Base-by-base conservation (phyloP, 2,329 filamentous ascomycete species). In the Xylaria hypoxylon region DNA sequence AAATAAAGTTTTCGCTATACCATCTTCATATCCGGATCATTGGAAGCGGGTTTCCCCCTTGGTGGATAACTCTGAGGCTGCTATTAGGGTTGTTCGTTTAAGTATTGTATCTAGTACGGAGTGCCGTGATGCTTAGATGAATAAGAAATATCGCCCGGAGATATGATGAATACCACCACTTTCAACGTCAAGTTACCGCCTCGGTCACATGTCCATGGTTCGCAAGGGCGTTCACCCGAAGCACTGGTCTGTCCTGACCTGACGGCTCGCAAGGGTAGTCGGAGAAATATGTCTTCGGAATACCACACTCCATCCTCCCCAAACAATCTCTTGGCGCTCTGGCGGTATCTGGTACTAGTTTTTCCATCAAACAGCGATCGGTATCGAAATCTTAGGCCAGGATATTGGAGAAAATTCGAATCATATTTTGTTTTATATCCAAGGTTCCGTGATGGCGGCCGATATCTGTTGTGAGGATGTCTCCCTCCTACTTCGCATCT, bases 281-380 rank as follows among this genome's bases (percentile, higher is more conserved):
- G 50, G 50, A 22, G n/a, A 57, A 28, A 44, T 7, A 24, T 40
- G 26, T 44, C 26, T 56, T 60, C 66, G 66, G 66, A 68, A 63
- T 68, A 52, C 53, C 26, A 68, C 47, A 59, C 62, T 68, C 62
- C 62, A 68, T 68, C 33, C 42, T 31, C 40, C 56, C 55, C 56
- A 67, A 55, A 53, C 28, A 5, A 42, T 57, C 17, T n/a, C 65
- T 64, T 64, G 65, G 60, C 65, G 2, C 51, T 33, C 56, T 40
- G 56, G 57, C 45, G 31, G 44, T 55, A 15, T 13, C 19, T 58
- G 22, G 28, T 17, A 38, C 17, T 24, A 15, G 44, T 68, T 65
- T 68, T 64, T 67, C 67, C 67, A 64, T 68, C 63, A 64, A 69
- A 67, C 57, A 69, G 58, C 40, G 53, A 51, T 50, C 55, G 48